Base-by-base conservation (phyloP, 768 basidiomycete species). In the Chalciporus piperatus region DNA sequence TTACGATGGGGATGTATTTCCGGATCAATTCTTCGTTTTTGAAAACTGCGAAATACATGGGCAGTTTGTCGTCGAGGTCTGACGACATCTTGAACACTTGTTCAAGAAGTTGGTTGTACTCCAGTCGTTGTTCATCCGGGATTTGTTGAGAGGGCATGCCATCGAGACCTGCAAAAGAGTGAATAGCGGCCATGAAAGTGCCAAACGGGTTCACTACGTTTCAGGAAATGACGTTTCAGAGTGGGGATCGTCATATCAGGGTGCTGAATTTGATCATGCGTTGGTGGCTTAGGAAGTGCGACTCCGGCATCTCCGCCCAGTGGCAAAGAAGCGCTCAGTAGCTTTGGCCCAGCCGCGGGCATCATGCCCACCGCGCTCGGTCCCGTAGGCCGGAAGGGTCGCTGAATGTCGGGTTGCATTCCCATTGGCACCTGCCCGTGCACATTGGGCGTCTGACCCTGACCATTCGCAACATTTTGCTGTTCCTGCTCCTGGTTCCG, bases 1-100 rank as follows among this genome's bases (percentile, higher is more conserved):
- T 52, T 59, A 87, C 87, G 48, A 85, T 82, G 12, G 72, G 63
- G 32, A 84, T 70, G 27, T 80, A 63, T 65, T 70, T 80, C 61
- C 72, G 76, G 45, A 86, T 70, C 39, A 68, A 35, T 0, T 77
- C 78, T 12, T 82, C 79, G 37, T 70, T 71, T 60, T 76, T 78
- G 42, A 80, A 58, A 40, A 82, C 63, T 19, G 74, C 59, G 47
- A 70, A 66, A 55, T 77, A 73, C 68, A 80, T 66, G 3, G 72
- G 71, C 14, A 89, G 66, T 56, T 75, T 81, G 32, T 51, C 41
- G 3, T 87, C 81, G 20, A 84, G 65, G 0, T 85, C 83, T 12
- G 43, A 41, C 37, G 73, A 72, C 45, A 71, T 61, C 45, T 74
- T 79, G 60, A 64, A 64, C 14, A 83, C 60, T 32, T 76, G 72